phyloP scores from a whole-genome alignment of 257 asterid species.

The Nicotiana obtusifolia region DNA sequence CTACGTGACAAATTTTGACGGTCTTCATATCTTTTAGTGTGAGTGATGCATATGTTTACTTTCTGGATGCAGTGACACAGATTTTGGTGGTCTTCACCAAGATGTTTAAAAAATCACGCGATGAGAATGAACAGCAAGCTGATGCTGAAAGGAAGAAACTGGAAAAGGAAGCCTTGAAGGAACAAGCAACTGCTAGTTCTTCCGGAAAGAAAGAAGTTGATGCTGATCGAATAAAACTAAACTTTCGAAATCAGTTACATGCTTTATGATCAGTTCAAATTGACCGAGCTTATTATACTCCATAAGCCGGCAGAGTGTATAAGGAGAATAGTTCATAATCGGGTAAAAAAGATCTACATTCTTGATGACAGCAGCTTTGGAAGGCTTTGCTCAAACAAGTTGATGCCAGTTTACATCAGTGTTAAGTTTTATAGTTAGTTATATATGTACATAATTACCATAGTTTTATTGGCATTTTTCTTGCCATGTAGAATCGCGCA shows the following conservation, averaged over 20 bases:
- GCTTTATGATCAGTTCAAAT: conserved; percentile 4
- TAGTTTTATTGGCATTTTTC: not conserved
- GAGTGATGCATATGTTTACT: not conserved
- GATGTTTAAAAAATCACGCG: conserved; percentile 79
- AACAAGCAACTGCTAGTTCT: conserved; percentile 59
- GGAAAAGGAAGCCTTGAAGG: conserved; percentile 91
- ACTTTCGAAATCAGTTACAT: not conserved
- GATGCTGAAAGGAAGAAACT: conserved; percentile 88
- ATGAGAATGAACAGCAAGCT: conserved; percentile 74
- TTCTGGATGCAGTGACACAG: conserved; percentile 70
- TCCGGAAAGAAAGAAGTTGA: conserved; percentile 78
- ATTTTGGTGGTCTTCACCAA: conserved; percentile 72
- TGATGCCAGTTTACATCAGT: not conserved
- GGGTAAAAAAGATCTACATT: not conserved
- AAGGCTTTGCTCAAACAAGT: not conserved
- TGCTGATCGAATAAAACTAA: conserved; percentile 34
- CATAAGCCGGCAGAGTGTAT: not conserved
- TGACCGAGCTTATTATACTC: not conserved
- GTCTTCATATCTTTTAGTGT: not conserved
- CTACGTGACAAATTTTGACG: not conserved
- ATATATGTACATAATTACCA: conserved; percentile 1
- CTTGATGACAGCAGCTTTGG: not conserved
- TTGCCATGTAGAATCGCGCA: not conserved
- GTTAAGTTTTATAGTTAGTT: not conserved
- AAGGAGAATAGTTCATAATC: not conserved